Base-by-base conservation (phyloP, 2,329 filamentous ascomycete genomes). In the Mycogone perniciosa region DNA sequence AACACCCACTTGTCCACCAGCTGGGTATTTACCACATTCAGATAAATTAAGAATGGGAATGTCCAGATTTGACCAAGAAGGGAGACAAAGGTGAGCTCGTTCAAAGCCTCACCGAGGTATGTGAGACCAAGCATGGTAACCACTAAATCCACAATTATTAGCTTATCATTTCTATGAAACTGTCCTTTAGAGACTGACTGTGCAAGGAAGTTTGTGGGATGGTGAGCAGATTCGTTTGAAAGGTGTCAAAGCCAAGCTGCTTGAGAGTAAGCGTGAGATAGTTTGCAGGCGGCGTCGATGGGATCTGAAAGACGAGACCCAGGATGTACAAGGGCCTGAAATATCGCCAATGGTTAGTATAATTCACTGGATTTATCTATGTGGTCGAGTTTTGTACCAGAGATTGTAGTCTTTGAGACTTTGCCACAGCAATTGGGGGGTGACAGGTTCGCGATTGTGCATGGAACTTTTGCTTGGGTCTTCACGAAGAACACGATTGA, bases 381-480 rank as follows among this genome's bases (percentile, higher is more conserved):
- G 27, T 2, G 2, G 7, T n/a, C 10, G 4, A 13, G 4, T 6
- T 46, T n/a, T 35, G 20, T 4, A 77, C 78, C 77, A 84, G 54
- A 83, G 68, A 54, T 84, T 78, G 57, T 77, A 84, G 56, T 84
- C 81, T 8, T 69, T 71, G 3, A 81, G 57, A 2, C 74, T 71
- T 37, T 81, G 63, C 72, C 73, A 79, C 0, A 81, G 69, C 2
- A 71, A 62, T 11, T 63, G 67, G 1, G 69, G 66, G 0, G 74
- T 75, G 13, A 82, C 68, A 4, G 57, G 59, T 31, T 66, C 59
- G 2, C 78, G 72, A 56, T 82, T 82, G 60, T 81, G 76, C 76
- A 84, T 81, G 54, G 77, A 76, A 33, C 76, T 76, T 58, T 81
- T 81, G 46, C 69, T 70, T 0, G 79, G 79, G 49, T 82, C 80